Base-by-base conservation (phyloP, 2,329 filamentous ascomycete genomes). In the Xylogone sp. region DNA sequence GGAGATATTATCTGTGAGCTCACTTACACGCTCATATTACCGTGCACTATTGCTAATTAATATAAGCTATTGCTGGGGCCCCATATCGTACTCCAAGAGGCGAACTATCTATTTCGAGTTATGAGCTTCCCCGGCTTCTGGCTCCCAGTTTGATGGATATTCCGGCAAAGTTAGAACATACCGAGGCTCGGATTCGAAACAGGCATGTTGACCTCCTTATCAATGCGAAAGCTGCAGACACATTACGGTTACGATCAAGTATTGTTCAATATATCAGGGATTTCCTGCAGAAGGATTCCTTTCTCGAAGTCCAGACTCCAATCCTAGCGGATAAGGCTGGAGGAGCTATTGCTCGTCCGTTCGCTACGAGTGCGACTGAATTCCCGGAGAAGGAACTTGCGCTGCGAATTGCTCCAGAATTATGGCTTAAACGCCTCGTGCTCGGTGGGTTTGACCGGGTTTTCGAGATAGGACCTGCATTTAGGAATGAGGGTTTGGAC, bases 401-500 rank as follows among this genome's bases (percentile, higher is more conserved):
- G 20, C 76, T 99, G 29, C 82, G 94, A 46, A 93, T 99, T 61
- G 94, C 94, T 2, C 94, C 94, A 1, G 94, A 99, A 70, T 75
- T 99, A 31, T 97, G 91, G 86, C 80, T 99, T 42, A 99, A 99
- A 74, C 82, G 94, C 8, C 76, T 99, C 44, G 83, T 97, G 1
- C 81, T 97, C 18, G 93, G 92, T 46, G 93, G 92, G 2, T 84
- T 97, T 55, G 88, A 95, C 61, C 84, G 79, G 55, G 84, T 99
- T 21, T 99, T 95, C 64, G 94, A 99, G 70, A 92, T 99, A 57
- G 94, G 94, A 1, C 87, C 90, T 3, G 84, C 85, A 12, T 99
- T 99, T 70, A 83, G 94, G 43, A 99, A 99, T 66, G 94, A 99
- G 73, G 90, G 90, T 68, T 73, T 96, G 31, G 92, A 97, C 68